Conservation (phyloP, 2,329 filamentous ascomycete species). For the Rhinocladiella mackenziei region DNA sequence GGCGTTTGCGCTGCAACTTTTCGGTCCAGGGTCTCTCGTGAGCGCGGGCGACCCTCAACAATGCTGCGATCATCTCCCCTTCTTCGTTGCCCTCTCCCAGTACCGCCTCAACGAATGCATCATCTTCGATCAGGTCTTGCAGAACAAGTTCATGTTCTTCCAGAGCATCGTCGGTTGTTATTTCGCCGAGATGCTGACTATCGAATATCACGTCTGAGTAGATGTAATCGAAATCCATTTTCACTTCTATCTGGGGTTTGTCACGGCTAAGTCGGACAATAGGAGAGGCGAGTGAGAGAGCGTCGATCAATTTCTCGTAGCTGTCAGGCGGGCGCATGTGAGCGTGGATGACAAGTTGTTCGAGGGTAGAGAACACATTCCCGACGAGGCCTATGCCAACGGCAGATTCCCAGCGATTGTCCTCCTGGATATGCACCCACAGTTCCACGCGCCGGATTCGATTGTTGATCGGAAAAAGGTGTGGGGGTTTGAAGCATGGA, state of each 20-base stretch:
- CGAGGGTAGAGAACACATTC: slow-evolving; percentile 7
- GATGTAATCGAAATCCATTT: slow-evolving; percentile 13
- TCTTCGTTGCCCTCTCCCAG: slow-evolving; percentile 7
- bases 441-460: slow-evolving; percentile 9
- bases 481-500: background rate
- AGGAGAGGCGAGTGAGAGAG: slow-evolving; percentile 8
- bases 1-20: slow-evolving; percentile 7
- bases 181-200: slow-evolving; percentile 11
- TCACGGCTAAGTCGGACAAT: slow-evolving; percentile 8
- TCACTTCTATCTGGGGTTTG: slow-evolving; percentile 2
- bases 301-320: slow-evolving; percentile 12
- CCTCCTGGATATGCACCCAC: slow-evolving; percentile 14
- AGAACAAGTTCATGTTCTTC: slow-evolving; percentile 18
- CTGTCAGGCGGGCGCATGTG: slow-evolving; percentile 19
- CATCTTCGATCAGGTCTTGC: slow-evolving; percentile 19
- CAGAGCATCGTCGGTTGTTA: slow-evolving; percentile 11
- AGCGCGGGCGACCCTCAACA: slow-evolving; percentile 8
- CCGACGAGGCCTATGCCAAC: slow-evolving; percentile 4
- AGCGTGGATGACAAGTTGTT: slow-evolving; percentile 8
- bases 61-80: slow-evolving; percentile 2
- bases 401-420: slow-evolving; percentile 11
- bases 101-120: slow-evolving; percentile 10
- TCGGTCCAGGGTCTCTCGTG: slow-evolving; percentile 15
- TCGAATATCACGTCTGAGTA: slow-evolving; percentile 12
- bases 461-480: slow-evolving; percentile 2